Base-by-base conservation (phyloP, 1,284 basidiomycete species). In the Cronartium ribicola region DNA sequence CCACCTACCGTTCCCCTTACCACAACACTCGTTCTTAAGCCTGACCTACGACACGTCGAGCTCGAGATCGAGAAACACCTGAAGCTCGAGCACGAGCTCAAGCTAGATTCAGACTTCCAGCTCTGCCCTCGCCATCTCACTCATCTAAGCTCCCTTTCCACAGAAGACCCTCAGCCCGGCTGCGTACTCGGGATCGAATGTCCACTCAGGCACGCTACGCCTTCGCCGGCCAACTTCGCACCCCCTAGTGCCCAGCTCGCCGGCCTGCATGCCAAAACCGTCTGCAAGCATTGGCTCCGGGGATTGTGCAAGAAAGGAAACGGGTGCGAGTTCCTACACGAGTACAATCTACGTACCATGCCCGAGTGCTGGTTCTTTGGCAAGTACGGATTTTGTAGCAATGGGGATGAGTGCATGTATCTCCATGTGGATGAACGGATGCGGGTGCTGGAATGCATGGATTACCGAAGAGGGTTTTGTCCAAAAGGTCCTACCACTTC, bases 351-450 rank as follows among this genome's bases (percentile, higher is more conserved):
- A 75, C 85, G 95, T 77, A 90, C 92, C 75, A 98, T 98, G 92
- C 96, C 96, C n/a, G 92, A 97, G 81, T 98, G 96, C 81, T 92
- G 94, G 87, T 98, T 94, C 92, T 98, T 89, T 81, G 92, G 92
- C 75, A 96, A 96, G 82, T 95, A 94, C 80, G 96, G 96, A 4
- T 98, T 95, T 83, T 98, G 96, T 83, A 93, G 93, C 72, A 90
- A 93, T 64, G 96, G 95, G 67, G 96, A 98, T 79, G 96, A 98
- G 83, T 99, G 96, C 82, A 85, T 99, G 77, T 98, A 98, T 81
- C 90, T 92, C 36, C 96, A 99, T 83, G 92, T 94, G n/a, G 94
- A 92, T 79, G 92, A 95, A 80, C 86, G 91, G 76, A 88, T 89
- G 79, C 89, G 94, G 37, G 77, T 81, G 17, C 76, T 80, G 46